These are phyloP conservation scores for Miscanthus sacchariflorus DNA, from an alignment of 202 grass and related monocot species.

Conservation along the genomic window DNA sequence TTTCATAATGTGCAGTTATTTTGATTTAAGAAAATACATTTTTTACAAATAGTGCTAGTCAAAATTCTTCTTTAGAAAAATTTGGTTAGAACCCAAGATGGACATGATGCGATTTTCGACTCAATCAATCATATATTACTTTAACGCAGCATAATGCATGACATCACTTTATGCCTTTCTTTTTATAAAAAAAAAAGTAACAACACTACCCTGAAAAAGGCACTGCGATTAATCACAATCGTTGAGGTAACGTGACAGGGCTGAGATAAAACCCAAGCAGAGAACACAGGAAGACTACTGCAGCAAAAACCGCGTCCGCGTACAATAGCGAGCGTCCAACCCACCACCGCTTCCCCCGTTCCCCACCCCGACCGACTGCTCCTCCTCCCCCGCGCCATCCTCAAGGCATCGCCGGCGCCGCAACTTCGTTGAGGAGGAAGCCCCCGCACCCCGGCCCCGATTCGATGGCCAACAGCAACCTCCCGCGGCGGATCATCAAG, in stretches of 20 bases:
- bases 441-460: conserved; percentile 52
- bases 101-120: background rate
- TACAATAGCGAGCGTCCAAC: conserved; percentile 33
- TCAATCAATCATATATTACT: background rate
- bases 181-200: background rate
- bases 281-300: background rate
- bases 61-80: background rate
- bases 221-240: background rate
- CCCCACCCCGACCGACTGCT: conserved; percentile 11
- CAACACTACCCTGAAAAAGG: background rate
- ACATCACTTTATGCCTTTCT: background rate
- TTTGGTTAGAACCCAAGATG: background rate
- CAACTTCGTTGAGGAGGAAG: conserved; percentile 34
- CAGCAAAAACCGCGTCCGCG: conserved; percentile 30
- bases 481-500: conserved; percentile 98
- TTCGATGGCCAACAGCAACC: conserved; percentile 94
- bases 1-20: background rate
- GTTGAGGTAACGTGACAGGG: conserved; percentile 12
- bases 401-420: conserved; percentile 42
- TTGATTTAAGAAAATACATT: background rate
- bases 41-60: background rate
- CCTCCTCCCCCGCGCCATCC: conserved; percentile 21
- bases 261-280: conserved; percentile 16
- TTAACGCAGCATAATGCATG: background rate
- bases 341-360: background rate